Evolutionary conservation across 176 grass and related monocot genomes (phyloP).

Genomic region (Paspalum vaginatum): DNA sequence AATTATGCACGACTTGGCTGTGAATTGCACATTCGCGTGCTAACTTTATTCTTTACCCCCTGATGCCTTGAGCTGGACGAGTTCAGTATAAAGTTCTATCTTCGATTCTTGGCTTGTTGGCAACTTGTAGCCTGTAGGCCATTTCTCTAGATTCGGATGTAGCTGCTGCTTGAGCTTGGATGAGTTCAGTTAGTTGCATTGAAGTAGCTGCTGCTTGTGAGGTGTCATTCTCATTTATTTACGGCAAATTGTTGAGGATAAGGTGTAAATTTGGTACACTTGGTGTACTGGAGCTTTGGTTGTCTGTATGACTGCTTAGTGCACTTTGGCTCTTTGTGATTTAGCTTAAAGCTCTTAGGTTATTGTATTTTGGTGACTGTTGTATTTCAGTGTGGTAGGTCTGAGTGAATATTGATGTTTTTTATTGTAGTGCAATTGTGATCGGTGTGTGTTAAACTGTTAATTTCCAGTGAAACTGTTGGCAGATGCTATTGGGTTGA

Average conservation of each 20-base stretch:
- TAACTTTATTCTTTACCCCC: neutral
- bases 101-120: neutral
- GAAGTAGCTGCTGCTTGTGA: neutral
- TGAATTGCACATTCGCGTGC: neutral
- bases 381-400: conserved; percentile 20
- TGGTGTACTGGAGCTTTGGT: neutral
- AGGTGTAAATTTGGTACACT: neutral
- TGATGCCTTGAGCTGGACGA: neutral
- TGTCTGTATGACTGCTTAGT: neutral
- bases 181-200: neutral
- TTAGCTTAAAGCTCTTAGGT: neutral
- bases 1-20: neutral
- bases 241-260: neutral
- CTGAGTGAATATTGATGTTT: neutral
- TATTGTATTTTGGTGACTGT: neutral
- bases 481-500: neutral
- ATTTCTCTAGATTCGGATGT: neutral
- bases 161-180: neutral
- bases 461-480: conserved; percentile 13
- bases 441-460: neutral
- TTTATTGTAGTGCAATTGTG: conserved; percentile 5
- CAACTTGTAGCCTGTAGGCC: neutral
- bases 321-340: neutral
- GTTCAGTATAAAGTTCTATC: neutral
- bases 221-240: neutral